A percentile compares a stretch with the other conserved stretches of the same genome.
phyloP scores from a whole-genome alignment of 345 rosid species.

The Eutrema heterophyllum region DNA sequence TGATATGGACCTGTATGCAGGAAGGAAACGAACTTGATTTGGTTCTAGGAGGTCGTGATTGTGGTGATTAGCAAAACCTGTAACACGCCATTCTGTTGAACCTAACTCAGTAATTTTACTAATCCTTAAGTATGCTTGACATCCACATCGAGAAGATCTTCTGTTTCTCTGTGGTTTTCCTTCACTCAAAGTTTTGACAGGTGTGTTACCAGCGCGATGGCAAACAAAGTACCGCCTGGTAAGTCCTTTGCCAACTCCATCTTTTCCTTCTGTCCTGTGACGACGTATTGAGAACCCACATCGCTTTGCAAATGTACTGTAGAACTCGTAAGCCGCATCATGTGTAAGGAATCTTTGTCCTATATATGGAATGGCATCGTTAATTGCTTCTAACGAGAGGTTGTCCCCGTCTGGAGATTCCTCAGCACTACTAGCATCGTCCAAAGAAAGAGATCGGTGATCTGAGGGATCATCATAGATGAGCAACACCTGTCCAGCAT shows the following conservation, averaged over 20 bases:
- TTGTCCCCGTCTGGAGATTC: slow-evolving; percentile 72
- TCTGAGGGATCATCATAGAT: slow-evolving; percentile 84
- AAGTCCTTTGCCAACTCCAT: slow-evolving; percentile 93
- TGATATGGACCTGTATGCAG: slow-evolving; percentile 90
- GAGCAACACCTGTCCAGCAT: slow-evolving; percentile 57
- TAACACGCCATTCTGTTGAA: slow-evolving; percentile 83
- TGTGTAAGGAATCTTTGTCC: slow-evolving; percentile 86
- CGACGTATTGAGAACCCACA: slow-evolving; percentile 94
- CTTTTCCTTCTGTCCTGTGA: slow-evolving; percentile 96
- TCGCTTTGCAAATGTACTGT: slow-evolving; percentile 75
- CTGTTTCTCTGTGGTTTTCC: slow-evolving; percentile 85
- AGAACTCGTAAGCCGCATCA: slow-evolving; percentile 89
- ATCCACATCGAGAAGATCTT: slow-evolving; percentile 90
- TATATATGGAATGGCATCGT: slow-evolving; percentile 64
- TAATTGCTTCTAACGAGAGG: slow-evolving; percentile 64
- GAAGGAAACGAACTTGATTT: slow-evolving; percentile 93
- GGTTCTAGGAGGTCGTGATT: slow-evolving; percentile 88
- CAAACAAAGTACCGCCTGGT: slow-evolving; percentile 95
- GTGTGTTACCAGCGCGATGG: slow-evolving; percentile 98
- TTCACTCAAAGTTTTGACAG: slow-evolving; percentile 57
- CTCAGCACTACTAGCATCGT: slow-evolving; percentile 78
- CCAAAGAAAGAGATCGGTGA: slow-evolving; percentile 74
- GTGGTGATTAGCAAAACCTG: slow-evolving; percentile 87
- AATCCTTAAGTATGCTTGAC: slow-evolving; percentile 85
- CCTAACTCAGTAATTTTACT: slow-evolving; percentile 77